phyloP scores from a whole-genome alignment of 2,329 filamentous ascomycete species.

The Sarocladium strictum region DNA sequence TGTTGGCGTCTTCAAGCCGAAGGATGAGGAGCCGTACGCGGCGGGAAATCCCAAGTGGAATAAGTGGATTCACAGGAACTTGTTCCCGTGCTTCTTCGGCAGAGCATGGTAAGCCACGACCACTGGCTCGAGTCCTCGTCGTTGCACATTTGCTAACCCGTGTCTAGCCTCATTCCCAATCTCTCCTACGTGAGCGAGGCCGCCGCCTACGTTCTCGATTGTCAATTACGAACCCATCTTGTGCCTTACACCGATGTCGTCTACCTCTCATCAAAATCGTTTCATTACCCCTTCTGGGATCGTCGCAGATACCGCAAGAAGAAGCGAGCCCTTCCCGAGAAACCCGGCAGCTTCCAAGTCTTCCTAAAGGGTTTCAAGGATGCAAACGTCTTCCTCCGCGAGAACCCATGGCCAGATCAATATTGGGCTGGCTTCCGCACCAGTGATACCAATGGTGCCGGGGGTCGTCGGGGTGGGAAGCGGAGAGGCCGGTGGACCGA shows the following conservation, averaged over 20 bases:
- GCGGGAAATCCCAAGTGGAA: conserved; percentile 98
- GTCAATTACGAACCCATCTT: conserved; percentile 80
- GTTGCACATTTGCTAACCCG: not conserved
- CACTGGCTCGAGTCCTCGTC: not conserved
- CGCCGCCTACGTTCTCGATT: conserved; percentile 90
- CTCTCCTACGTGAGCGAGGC: conserved; percentile 97
- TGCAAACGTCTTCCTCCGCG: conserved; percentile 88
- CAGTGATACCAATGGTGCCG: conserved; percentile 54
- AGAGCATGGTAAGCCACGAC: conserved; percentile 63
- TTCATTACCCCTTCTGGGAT: conserved; percentile 98
- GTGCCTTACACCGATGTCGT: conserved; percentile 97
- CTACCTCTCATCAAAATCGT: conserved; percentile 89
- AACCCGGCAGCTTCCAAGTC: conserved; percentile 93
- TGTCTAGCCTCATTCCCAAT: conserved; percentile 76
- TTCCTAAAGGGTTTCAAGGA: conserved; percentile 97
- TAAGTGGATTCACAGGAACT: conserved; percentile 97
- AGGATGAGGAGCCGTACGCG: conserved; percentile 97
- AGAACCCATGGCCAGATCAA: conserved; percentile 96
- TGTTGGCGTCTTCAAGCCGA: conserved; percentile 96
- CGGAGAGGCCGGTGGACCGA: conserved; percentile 69
- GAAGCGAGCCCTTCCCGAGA: conserved; percentile 79
- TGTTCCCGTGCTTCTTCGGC: conserved; percentile 97
- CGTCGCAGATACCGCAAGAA: conserved; percentile 81
- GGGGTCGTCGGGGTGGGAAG: conserved; percentile 33
- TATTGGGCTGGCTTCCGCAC: conserved; percentile 65